Conservation (phyloP, 2,329 filamentous ascomycete genomes). For the Rhexocercosporidium sp. region DNA sequence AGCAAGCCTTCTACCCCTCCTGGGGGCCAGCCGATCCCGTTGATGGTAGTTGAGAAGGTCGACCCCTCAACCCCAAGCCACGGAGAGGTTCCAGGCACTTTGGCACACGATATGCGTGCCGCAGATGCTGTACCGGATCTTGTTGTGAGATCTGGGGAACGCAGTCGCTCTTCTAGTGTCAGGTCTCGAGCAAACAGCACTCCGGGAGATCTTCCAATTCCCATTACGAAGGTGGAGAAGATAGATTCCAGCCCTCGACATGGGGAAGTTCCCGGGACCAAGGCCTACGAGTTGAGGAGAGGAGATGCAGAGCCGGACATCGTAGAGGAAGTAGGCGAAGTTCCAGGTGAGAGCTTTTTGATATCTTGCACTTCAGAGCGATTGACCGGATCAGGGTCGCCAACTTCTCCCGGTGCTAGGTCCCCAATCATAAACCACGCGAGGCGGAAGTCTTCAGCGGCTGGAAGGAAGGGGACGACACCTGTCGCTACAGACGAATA, state of each 20-base stretch:
- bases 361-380: conserved; percentile 48
- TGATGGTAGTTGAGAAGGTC: conserved; percentile 62
- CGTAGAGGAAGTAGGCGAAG: conserved; percentile 54
- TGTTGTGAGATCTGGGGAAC: conserved; percentile 50
- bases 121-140: conserved; percentile 66
- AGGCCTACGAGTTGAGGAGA: conserved; percentile 59
- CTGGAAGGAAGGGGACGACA: conserved; percentile 35
- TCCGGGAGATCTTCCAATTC: conserved; percentile 53
- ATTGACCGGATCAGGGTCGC: conserved; percentile 67
- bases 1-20: conserved; percentile 28
- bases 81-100: conserved; percentile 65
- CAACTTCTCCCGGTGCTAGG: conserved; percentile 56
- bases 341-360: conserved; percentile 58
- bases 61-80: conserved; percentile 58
- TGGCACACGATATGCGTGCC: conserved; percentile 59
- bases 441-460: conserved; percentile 43
- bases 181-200: conserved; percentile 39
- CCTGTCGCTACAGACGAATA: conserved; percentile 59
- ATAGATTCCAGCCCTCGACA: conserved; percentile 61
- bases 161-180: conserved; percentile 31
- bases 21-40: conserved; percentile 54
- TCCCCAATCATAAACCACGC: conserved; percentile 48
- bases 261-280: conserved; percentile 65
- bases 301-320: conserved; percentile 65
- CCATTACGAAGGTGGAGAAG: conserved; percentile 62